These are phyloP conservation scores for Trichoderma brevicompactum DNA, from an alignment of 2,329 filamentous ascomycete genomes.

Conservation along the genomic window DNA sequence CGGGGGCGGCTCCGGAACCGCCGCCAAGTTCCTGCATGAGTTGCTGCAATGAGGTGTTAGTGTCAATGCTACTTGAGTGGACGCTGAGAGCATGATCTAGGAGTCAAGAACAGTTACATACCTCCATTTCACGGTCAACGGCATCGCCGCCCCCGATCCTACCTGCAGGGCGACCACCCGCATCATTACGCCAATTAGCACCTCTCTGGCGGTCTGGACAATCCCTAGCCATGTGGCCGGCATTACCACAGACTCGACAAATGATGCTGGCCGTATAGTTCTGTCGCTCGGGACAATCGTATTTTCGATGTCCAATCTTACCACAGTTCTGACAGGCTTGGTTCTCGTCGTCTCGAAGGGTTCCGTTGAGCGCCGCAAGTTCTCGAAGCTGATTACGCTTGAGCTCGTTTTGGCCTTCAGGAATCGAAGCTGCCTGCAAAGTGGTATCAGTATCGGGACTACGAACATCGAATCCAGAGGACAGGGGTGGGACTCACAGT, in stretches of 20 bases:
- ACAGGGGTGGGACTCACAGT: constrained; percentile 66
- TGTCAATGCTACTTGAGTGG: background rate
- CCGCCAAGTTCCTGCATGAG: constrained; percentile 97
- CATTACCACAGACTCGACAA: constrained; percentile 96
- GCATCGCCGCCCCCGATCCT: constrained; percentile 78
- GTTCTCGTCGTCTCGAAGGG: constrained; percentile 97
- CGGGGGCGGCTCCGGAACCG: constrained; percentile 67
- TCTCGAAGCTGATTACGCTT: constrained; percentile 99
- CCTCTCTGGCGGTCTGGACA: constrained; percentile 94
- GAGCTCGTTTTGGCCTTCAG: constrained; percentile 97
- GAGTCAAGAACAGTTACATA: constrained; percentile 51
- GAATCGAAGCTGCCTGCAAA: constrained; percentile 88
- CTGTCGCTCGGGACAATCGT: constrained; percentile 95
- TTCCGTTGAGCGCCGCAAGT: constrained; percentile 97
- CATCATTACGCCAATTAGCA: constrained; percentile 86
- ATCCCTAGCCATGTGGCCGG: constrained; percentile 97
- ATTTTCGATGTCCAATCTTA: constrained; percentile 98
- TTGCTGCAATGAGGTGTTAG: constrained; percentile 59
- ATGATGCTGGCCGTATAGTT: constrained; percentile 99
- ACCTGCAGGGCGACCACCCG: constrained; percentile 60
- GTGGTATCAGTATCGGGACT: constrained; percentile 34
- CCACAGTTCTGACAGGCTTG: constrained; percentile 99
- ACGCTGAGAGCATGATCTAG: background rate
- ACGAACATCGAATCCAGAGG: too few relatives aligned
- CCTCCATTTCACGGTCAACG: constrained; percentile 93